Evolutionary conservation across 371 early-diverging fungal species (phyloP).

Genomic region (Furculomyces boomerangus): DNA sequence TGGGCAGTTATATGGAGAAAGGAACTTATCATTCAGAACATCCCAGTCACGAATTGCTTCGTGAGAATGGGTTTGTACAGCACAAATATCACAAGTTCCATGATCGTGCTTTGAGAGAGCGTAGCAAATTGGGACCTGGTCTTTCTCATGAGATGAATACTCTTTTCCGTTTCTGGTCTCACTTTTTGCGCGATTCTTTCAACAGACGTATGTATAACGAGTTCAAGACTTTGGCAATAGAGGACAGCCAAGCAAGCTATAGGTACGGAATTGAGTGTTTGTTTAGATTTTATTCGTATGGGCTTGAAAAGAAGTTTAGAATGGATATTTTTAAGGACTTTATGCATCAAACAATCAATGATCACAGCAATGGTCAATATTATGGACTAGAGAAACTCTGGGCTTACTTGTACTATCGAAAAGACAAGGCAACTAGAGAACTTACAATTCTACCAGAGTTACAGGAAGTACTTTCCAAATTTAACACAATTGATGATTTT

Average conservation of each 20-base stretch:
- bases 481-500: conserved; percentile 54
- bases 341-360: conserved; percentile 57
- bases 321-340: conserved; percentile 74
- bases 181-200: conserved; percentile 88
- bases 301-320: conserved; percentile 77
- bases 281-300: conserved; percentile 93
- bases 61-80: conserved; percentile 89
- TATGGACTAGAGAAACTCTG: conserved; percentile 95
- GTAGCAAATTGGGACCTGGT: conserved; percentile 77
- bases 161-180: conserved; percentile 93
- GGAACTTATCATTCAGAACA: conserved; percentile 53
- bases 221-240: conserved; percentile 78
- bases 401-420: conserved; percentile 83
- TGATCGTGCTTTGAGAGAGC: conserved; percentile 83
- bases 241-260: conserved; percentile 77
- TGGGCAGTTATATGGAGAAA: conserved; percentile 11
- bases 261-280: conserved; percentile 90
- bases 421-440: conserved; percentile 50
- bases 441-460: conserved; percentile 43
- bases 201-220: conserved; percentile 85
- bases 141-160: conserved; percentile 96
- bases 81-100: conserved; percentile 91
- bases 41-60: conserved; percentile 79
- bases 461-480: conserved; percentile 36
- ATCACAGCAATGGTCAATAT: conserved; percentile 49